A percentile compares a stretch with the other conserved stretches of the same genome.
Conservation (phyloP, 106 monocot species). For the Apostasia shenzhenica region DNA sequence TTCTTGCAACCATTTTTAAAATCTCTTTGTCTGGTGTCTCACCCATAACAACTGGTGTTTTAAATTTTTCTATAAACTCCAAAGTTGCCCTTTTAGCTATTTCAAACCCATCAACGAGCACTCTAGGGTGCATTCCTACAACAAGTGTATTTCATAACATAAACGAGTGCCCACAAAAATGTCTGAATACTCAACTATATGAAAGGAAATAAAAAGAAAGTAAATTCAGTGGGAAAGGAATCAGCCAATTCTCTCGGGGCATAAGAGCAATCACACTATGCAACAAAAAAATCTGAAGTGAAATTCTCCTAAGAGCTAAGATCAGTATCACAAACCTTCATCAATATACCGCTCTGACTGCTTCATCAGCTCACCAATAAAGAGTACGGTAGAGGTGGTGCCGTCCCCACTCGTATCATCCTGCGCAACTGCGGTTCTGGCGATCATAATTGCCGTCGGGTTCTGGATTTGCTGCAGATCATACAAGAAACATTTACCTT, state of each 20-base stretch:
- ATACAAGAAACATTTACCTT: neutral
- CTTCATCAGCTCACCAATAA: constrained; percentile 98
- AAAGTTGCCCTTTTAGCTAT: constrained; percentile 94
- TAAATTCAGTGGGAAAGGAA: too few relatives aligned
- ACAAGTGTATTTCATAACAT: neutral
- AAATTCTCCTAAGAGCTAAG: neutral
- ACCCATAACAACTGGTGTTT: constrained; percentile 86
- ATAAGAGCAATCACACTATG: too few relatives aligned
- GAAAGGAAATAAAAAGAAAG: neutral
- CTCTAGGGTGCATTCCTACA: constrained; percentile 91
- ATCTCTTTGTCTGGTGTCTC: constrained; percentile 84
- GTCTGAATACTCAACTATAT: neutral
- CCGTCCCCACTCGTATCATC: constrained; percentile 87
- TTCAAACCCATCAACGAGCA: constrained; percentile 93
- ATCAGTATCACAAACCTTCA: constrained; percentile 45
- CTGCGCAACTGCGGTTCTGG: constrained; percentile 87
- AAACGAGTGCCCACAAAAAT: too few relatives aligned
- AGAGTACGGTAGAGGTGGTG: constrained; percentile 86
- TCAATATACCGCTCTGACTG: constrained; percentile 89
- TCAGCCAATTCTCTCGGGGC: too few relatives aligned
- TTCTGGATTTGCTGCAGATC: constrained; percentile 81
- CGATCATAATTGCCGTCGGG: constrained; percentile 94
- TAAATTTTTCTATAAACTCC: constrained; percentile 96
- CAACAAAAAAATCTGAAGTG: neutral
- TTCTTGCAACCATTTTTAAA: constrained; percentile 90